These are phyloP conservation scores for Russula dissimulans DNA, from an alignment of 768 basidiomycete genomes.

Conservation along the genomic window DNA sequence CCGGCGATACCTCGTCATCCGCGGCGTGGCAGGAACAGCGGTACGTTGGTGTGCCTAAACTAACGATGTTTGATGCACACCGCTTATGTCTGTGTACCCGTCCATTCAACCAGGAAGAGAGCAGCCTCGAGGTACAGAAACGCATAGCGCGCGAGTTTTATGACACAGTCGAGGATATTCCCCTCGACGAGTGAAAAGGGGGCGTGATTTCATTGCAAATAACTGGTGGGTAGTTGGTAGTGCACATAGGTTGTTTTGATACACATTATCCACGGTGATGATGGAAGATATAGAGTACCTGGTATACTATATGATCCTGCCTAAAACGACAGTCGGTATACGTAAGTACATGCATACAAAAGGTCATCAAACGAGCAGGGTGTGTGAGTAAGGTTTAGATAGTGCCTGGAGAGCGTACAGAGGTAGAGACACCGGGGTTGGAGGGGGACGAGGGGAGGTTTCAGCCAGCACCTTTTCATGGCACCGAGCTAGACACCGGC, in stretches of 20 bases:
- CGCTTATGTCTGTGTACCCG: not conserved
- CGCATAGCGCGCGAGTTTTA: constrained; percentile 82
- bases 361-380: not conserved
- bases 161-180: constrained; percentile 61
- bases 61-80: not conserved
- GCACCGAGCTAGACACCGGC: not conserved
- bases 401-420: not conserved
- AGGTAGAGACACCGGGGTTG: not conserved
- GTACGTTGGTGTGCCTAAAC: constrained; percentile 27
- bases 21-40: constrained; percentile 53
- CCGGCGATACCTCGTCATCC: constrained; percentile 72
- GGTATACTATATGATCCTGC: constrained; percentile 6
- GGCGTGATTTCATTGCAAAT: not conserved
- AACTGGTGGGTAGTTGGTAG: not conserved
- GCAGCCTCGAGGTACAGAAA: constrained; percentile 59
- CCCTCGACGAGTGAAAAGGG: constrained; percentile 24
- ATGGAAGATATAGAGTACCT: constrained; percentile 3
- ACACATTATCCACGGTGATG: constrained; percentile 1
- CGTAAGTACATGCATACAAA: constrained; percentile 8
- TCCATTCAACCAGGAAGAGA: constrained; percentile 39
- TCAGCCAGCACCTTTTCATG: not conserved
- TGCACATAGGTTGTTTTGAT: not conserved
- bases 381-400: no score
- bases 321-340: constrained; percentile 5
- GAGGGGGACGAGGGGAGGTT: not conserved